Evolutionary conservation across 768 basidiomycete species (phyloP).

Genomic region (Agaricus subrufescens): DNA sequence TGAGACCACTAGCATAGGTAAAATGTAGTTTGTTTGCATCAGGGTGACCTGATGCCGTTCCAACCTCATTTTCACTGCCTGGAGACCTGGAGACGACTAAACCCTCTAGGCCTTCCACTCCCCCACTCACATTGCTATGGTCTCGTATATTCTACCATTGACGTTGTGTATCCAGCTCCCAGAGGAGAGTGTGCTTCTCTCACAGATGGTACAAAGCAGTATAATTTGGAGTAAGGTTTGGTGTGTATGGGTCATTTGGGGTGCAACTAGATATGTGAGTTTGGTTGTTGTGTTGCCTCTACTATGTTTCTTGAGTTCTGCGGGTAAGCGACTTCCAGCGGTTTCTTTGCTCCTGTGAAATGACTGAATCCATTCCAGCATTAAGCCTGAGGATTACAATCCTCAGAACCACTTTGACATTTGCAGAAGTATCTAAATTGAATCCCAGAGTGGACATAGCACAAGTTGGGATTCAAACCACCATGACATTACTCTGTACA

Average conservation of each 20-base stretch:
- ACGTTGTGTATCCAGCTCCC: no score
- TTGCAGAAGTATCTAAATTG: background rate
- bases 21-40: no score
- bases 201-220: no score
- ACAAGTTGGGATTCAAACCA: background rate
- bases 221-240: background rate
- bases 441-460: background rate
- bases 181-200: no score
- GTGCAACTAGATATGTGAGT: background rate
- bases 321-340: background rate
- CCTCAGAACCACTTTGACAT: background rate
- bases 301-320: background rate
- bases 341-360: background rate
- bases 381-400: background rate
- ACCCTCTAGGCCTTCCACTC: no score
- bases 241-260: background rate
- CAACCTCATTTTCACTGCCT: no score
- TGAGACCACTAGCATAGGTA: no score
- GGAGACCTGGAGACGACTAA: no score
- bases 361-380: background rate
- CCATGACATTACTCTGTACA: background rate
- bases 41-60: no score
- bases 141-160: no score
- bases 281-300: background rate
- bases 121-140: no score